These are phyloP conservation scores for Paxillus rubicundulus DNA, from an alignment of 768 basidiomycete genomes.

Conservation along the genomic window DNA sequence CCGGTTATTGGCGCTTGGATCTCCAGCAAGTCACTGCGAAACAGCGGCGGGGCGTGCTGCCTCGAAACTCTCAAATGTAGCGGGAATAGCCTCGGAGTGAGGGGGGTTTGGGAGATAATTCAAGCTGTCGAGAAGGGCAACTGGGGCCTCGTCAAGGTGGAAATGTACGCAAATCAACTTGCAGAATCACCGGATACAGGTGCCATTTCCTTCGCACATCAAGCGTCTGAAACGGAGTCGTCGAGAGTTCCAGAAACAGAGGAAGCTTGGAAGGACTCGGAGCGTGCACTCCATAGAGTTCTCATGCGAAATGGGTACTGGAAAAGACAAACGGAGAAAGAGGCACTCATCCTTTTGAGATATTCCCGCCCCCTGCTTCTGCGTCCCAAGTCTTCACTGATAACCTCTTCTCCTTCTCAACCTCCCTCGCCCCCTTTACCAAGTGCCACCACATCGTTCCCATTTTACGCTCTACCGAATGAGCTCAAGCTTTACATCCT, in stretches of 20 bases:
- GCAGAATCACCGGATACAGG: constrained; percentile 12
- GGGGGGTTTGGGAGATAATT: constrained; percentile 46
- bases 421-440: constrained; percentile 13
- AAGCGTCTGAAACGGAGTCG: constrained; percentile 18
- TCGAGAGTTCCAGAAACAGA: constrained; percentile 15
- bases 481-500: constrained; percentile 60
- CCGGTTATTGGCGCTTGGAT: constrained; percentile 49
- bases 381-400: constrained; percentile 17
- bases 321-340: constrained; percentile 42
- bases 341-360: constrained; percentile 50
- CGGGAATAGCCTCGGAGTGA: constrained; percentile 54
- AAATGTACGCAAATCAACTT: constrained; percentile 46
- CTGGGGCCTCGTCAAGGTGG: constrained; percentile 48
- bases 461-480: constrained; percentile 46
- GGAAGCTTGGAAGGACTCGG: constrained; percentile 35
- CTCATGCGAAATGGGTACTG: constrained; percentile 49
- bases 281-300: constrained; percentile 33
- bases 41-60: constrained; percentile 31
- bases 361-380: constrained; percentile 50
- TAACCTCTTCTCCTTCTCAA: constrained; percentile 11
- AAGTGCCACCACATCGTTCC: constrained; percentile 25
- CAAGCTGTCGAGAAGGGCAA: constrained; percentile 47
- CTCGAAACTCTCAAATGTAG: constrained; percentile 52
- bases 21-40: constrained; percentile 32
- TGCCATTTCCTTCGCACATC: not conserved